phyloP scores from a whole-genome alignment of 1,284 basidiomycete genomes.

The Apiotrichum domesticum region DNA sequence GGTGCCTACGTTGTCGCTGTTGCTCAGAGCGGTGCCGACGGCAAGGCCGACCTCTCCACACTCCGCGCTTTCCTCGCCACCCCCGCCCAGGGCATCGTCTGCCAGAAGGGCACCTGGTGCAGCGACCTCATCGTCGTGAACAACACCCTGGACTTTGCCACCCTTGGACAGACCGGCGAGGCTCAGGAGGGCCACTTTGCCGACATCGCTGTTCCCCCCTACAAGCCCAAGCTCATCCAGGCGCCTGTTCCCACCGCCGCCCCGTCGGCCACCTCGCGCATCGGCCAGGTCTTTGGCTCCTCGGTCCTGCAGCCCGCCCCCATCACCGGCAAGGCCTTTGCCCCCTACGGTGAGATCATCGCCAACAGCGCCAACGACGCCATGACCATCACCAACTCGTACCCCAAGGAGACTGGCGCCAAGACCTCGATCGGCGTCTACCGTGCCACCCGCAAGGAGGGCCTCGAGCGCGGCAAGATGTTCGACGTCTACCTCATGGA shows the following conservation, averaged over 20 bases:
- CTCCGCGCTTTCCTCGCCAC: slow-evolving; percentile 69
- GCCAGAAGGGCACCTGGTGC: slow-evolving; percentile 78
- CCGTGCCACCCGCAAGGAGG: slow-evolving; percentile 56
- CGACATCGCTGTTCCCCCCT: slow-evolving; percentile 28
- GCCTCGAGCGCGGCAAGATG: slow-evolving; percentile 49
- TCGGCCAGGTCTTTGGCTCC: neutral
- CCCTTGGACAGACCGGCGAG: slow-evolving; percentile 74
- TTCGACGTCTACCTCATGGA: slow-evolving; percentile 50
- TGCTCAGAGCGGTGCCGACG: slow-evolving; percentile 63
- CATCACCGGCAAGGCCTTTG: slow-evolving; percentile 61
- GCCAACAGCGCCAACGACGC: slow-evolving; percentile 44
- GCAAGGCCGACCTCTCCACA: slow-evolving; percentile 65
- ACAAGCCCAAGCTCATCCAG: slow-evolving; percentile 4
- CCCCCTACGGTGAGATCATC: slow-evolving; percentile 41
- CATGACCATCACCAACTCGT: slow-evolving; percentile 54
- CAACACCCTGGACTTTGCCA: slow-evolving; percentile 70
- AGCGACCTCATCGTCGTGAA: slow-evolving; percentile 76
- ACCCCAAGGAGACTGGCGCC: slow-evolving; percentile 54
- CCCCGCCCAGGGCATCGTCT: slow-evolving; percentile 74
- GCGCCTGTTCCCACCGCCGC: neutral
- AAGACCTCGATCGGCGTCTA: slow-evolving; percentile 66
- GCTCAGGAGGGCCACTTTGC: slow-evolving; percentile 7
- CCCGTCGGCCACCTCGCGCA: neutral
- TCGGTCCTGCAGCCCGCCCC: slow-evolving; percentile 20
- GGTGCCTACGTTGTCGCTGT: slow-evolving; percentile 65